These are phyloP conservation scores for Skeletonema marinoi DNA, from an alignment of 108 stramenopile genomes.

Conservation along the genomic window DNA sequence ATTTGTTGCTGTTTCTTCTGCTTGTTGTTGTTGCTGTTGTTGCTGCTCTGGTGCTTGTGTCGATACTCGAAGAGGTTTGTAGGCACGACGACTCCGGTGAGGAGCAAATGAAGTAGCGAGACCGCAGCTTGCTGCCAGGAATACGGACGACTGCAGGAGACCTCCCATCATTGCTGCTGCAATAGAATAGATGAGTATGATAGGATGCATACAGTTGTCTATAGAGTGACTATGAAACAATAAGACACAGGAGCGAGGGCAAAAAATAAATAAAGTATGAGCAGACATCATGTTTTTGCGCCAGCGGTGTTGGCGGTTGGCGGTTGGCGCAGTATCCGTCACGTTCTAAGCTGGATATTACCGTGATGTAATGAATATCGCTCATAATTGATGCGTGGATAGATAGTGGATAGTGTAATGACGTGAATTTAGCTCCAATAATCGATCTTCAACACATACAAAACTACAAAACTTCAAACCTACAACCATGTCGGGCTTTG, in stretches of 20 bases:
- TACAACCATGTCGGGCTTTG: conserved; percentile 29
- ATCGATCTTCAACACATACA: too few species aligned
- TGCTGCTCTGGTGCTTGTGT: neutral
- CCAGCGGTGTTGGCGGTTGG: too few species aligned
- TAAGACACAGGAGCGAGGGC: too few species aligned
- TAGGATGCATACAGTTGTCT: too few species aligned
- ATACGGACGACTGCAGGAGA: neutral
- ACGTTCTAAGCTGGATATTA: neutral
- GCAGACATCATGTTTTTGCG: too few species aligned
- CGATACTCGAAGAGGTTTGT: neutral
- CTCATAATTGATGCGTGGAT: too few species aligned
- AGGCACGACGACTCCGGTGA: neutral
- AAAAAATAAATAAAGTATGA: too few species aligned
- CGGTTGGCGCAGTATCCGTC: neutral
- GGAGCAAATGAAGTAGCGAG: neutral
- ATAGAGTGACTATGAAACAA: too few species aligned
- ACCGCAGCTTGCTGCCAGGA: neutral
- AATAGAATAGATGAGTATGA: too few species aligned
- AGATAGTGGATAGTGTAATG: too few species aligned
- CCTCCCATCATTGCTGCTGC: too few species aligned
- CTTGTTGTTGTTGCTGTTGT: neutral
- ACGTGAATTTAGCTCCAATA: neutral
- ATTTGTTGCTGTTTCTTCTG: neutral
- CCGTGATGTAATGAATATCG: neutral
- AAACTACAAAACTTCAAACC: neutral